Conservation (phyloP, 225 moss, liverwort and hornwort genomes). For the Polytrichum commune region DNA sequence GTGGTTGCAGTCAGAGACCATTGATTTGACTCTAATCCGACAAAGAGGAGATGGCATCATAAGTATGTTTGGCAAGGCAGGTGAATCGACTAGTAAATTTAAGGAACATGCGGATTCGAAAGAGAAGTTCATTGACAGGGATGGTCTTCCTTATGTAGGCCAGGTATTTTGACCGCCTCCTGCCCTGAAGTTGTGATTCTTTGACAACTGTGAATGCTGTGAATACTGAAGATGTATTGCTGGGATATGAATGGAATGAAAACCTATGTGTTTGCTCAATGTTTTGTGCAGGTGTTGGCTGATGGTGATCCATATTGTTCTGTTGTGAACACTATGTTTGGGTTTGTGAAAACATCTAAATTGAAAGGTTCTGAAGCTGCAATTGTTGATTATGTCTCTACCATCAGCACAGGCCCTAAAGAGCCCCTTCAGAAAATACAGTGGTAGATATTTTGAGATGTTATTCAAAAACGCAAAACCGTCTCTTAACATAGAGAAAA, state of each 20-base stretch:
- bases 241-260: no score
- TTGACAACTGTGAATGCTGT: no score
- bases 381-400: slow-evolving; percentile 94
- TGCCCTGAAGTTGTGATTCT: background rate
- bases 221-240: no score
- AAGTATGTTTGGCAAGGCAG: slow-evolving; percentile 71
- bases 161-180: slow-evolving; percentile 44
- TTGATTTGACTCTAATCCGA: slow-evolving; percentile 76
- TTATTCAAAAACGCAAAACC: background rate
- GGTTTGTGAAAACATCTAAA: slow-evolving; percentile 64
- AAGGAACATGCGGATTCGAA: slow-evolving; percentile 56
- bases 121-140: slow-evolving; percentile 62
- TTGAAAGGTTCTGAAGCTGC: slow-evolving; percentile 85
- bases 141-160: slow-evolving; percentile 93
- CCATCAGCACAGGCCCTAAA: slow-evolving; percentile 73
- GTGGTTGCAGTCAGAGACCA: slow-evolving; percentile 78
- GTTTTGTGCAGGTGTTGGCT: slow-evolving; percentile 50
- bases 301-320: slow-evolving; percentile 91
- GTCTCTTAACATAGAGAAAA: background rate
- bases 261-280: background rate
- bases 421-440: slow-evolving; percentile 94
- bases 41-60: slow-evolving; percentile 91
- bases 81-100: slow-evolving; percentile 25
- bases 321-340: slow-evolving; percentile 84
- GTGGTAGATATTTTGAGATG: background rate